phyloP scores from a whole-genome alignment of 805 yeast genomes.

The Ogataea wickerhamii region DNA sequence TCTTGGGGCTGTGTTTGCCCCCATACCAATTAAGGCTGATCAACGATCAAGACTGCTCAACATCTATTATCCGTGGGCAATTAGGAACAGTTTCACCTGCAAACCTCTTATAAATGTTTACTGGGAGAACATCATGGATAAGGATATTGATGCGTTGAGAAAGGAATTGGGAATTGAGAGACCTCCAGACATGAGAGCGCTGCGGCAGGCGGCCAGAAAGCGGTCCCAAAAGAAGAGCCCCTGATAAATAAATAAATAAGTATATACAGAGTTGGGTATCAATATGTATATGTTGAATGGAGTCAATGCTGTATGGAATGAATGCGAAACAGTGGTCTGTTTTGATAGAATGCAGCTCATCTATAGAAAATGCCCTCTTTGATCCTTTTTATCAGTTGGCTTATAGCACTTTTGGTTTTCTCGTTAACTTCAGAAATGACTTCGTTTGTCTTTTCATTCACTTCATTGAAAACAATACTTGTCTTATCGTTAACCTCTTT shows the following conservation, averaged over 20 bases:
- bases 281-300: too few relatives aligned
- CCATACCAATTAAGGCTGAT: slow-evolving; percentile 61
- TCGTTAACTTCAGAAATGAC: slow-evolving; percentile 26
- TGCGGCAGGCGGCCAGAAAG: slow-evolving; percentile 43
- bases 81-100: slow-evolving; percentile 64
- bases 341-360: slow-evolving; percentile 3
- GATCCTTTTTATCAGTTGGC: slow-evolving; percentile 13
- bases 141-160: slow-evolving; percentile 71
- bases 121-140: slow-evolving; percentile 82
- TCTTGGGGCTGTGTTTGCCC: slow-evolving; percentile 86
- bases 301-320: neutral
- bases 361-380: slow-evolving; percentile 12
- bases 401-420: slow-evolving; percentile 15
- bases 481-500: slow-evolving; percentile 27
- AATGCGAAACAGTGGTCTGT: neutral
- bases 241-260: too few relatives aligned
- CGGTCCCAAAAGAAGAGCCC: neutral
- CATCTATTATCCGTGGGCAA: slow-evolving; percentile 86
- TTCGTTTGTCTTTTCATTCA: slow-evolving; percentile 22
- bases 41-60: slow-evolving; percentile 63
- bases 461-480: slow-evolving; percentile 21
- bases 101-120: slow-evolving; percentile 81
- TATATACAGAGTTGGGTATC: too few relatives aligned
- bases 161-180: slow-evolving; percentile 64
- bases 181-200: slow-evolving; percentile 74